phyloP scores from a whole-genome alignment of 2,329 filamentous ascomycete species.

The Anthostomella pinea region DNA sequence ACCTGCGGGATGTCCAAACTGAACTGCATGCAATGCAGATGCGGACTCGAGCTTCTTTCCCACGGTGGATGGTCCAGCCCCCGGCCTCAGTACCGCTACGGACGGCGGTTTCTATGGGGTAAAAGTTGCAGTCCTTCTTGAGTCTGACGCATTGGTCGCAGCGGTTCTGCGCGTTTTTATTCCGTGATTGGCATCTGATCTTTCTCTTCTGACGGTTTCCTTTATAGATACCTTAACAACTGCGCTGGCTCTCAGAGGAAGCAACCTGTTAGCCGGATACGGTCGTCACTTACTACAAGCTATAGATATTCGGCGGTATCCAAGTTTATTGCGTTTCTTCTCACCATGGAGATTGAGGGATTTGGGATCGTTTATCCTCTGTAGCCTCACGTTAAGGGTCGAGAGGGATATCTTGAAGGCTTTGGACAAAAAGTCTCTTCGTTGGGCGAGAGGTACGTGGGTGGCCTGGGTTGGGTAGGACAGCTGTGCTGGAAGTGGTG shows the following conservation, averaged over 20 bases:
- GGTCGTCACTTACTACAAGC: conserved; percentile 76
- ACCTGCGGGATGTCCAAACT: too few relatives aligned
- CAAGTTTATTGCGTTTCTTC: conserved; percentile 79
- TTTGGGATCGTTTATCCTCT: conserved; percentile 37
- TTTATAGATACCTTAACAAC: conserved; percentile 37
- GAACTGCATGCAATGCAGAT: conserved; percentile 50
- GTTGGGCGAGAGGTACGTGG: conserved; percentile 32
- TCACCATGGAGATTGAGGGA: conserved; percentile 41
- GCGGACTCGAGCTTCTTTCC: conserved; percentile 42
- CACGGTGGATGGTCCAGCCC: conserved; percentile 38
- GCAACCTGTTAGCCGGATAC: not conserved
- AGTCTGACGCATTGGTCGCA: conserved; percentile 92
- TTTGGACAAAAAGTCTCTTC: conserved; percentile 37
- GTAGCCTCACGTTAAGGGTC: conserved; percentile 45
- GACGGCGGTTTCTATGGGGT: conserved; percentile 69
- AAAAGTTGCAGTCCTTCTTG: conserved; percentile 93
- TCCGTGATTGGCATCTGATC: conserved; percentile 81
- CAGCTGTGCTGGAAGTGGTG: conserved; percentile 23
- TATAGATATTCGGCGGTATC: conserved; percentile 91
- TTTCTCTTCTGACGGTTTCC: conserved; percentile 91
- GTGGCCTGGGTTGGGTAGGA: conserved; percentile 31
- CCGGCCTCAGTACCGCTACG: conserved; percentile 41
- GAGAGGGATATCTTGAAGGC: conserved; percentile 46
- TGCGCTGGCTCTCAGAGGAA: too few relatives aligned
- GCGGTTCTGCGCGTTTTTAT: conserved; percentile 68